Conservation (phyloP, 108 stramenopile genomes). For the Fistulifera pelliculosa region DNA sequence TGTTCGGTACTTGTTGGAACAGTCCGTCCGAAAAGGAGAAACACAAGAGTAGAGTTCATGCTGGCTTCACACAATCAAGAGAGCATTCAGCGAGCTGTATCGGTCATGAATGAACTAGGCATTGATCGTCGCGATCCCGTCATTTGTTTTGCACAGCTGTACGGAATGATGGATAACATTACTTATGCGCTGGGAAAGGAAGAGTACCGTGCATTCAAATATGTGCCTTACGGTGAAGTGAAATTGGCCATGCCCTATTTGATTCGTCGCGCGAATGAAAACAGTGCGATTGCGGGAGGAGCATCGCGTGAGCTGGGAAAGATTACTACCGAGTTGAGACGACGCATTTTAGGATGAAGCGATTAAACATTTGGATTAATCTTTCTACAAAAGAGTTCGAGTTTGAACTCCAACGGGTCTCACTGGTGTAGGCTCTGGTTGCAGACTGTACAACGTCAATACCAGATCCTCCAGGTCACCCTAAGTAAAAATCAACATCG, state of each 20-base stretch:
- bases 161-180: slow-evolving; percentile 94
- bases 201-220: slow-evolving; percentile 86
- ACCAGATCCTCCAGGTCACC: too few species aligned
- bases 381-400: too few species aligned
- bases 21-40: slow-evolving; percentile 17
- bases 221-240: slow-evolving; percentile 93
- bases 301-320: slow-evolving; percentile 38
- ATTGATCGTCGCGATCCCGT: slow-evolving; percentile 26
- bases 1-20: slow-evolving; percentile 47
- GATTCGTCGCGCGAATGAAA: slow-evolving; percentile 92
- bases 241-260: slow-evolving; percentile 94
- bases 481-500: too few species aligned
- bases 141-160: slow-evolving; percentile 91
- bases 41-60: slow-evolving; percentile 66
- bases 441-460: too few species aligned
- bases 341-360: slow-evolving; percentile 9
- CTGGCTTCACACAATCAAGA: slow-evolving; percentile 89
- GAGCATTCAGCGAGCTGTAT: slow-evolving; percentile 69
- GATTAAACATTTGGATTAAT: too few species aligned
- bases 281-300: slow-evolving; percentile 74
- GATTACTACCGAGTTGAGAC: slow-evolving; percentile 38
- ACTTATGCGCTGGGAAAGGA: slow-evolving; percentile 85
- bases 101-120: slow-evolving; percentile 57
- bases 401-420: too few species aligned
- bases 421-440: too few species aligned